Base-by-base conservation (phyloP, 805 yeast species). In the Wickerhamiella cacticola region DNA sequence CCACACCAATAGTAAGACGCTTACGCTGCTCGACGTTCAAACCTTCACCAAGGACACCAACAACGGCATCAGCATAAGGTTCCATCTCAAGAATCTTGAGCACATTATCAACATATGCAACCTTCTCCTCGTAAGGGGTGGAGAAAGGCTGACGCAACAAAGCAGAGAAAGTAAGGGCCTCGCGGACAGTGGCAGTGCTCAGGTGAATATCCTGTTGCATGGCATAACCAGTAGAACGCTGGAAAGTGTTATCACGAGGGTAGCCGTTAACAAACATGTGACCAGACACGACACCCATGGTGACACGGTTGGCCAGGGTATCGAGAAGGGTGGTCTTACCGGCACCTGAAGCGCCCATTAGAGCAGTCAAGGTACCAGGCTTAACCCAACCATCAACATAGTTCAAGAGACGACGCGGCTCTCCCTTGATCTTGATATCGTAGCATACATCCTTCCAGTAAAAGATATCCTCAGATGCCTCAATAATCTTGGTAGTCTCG, bases 261-360 rank as follows among this genome's bases (percentile, higher is more conserved):
- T 70, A 70, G 48, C 86, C 87, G 60, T 82, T 80, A 22, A 82
- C 88, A 61, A 79, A 65, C 71, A 77, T 72, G 56, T 79, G 82
- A 56, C 84, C 83, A 33, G 85, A 73, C 36, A 82, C 74, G 15
- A 76, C 78, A 64, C 89, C 92, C 61, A 74, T 68, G 38, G 78
- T 73, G 48, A 80, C 74, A 62, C 89, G 73, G 58, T 79, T 82
- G 19, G 86, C 79, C 51, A 82, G 70, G 55, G 80, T 79, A 62
- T 82, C 81, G 56, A 82, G 69, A 50, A 82, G 67, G 2, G 89
- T 82, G 22, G 92, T 82, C 59, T 82, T 82, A 68, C 92, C 92
- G 41, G 92, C 92, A 67, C 92, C 92, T 28, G 89, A 82, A 46
- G 80, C 82, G 58, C 92, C 92, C 88, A 82, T 81, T 50, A 82